phyloP scores from a whole-genome alignment of 2,329 filamentous ascomycete genomes.

The Anthostomella pinea region DNA sequence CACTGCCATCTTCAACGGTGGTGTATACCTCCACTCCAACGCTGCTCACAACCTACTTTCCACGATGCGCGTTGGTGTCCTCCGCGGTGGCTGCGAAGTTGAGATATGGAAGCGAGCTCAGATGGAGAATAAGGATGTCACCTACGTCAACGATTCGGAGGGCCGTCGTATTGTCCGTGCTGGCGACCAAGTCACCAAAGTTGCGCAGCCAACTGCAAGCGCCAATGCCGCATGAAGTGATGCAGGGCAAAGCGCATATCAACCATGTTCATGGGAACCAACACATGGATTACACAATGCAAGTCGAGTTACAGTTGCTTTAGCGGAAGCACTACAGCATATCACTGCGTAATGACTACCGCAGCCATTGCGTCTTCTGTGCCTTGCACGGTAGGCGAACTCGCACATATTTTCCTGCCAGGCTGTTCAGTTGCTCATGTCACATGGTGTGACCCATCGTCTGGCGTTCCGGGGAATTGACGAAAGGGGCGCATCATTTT shows the following conservation, averaged over 20 bases:
- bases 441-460: too few relatives aligned
- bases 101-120: constrained; percentile 70
- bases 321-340: neutral
- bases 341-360: neutral
- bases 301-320: neutral
- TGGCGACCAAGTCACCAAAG: constrained; percentile 71
- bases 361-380: too few relatives aligned
- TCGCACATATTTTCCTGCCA: too few relatives aligned
- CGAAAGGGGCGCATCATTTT: too few relatives aligned
- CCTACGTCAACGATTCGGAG: constrained; percentile 64
- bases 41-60: constrained; percentile 66
- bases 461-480: too few relatives aligned
- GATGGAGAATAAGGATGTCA: constrained; percentile 64
- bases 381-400: too few relatives aligned
- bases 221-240: constrained; percentile 63
- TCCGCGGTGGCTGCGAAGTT: constrained; percentile 64
- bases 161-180: constrained; percentile 72
- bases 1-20: constrained; percentile 68
- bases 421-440: too few relatives aligned
- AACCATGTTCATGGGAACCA: neutral
- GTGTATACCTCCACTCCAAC: constrained; percentile 66
- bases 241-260: neutral
- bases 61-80: constrained; percentile 65
- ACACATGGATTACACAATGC: neutral
- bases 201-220: constrained; percentile 66